Evolutionary conservation across 768 basidiomycete species (phyloP).

Genomic region (Collybia sordida): DNA sequence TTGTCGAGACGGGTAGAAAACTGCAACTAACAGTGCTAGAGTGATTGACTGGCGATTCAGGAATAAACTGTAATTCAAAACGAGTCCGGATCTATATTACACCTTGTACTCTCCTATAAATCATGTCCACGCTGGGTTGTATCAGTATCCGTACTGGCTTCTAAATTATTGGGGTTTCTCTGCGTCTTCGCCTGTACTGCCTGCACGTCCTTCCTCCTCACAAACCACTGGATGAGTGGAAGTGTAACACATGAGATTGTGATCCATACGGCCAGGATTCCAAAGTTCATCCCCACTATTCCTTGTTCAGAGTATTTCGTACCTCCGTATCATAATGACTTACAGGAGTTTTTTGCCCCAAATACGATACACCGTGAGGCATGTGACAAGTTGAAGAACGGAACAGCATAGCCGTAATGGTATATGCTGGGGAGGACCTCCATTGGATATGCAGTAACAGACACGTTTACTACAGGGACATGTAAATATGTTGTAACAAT

Average conservation of each 20-base stretch:
- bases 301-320: background rate
- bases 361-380: slow-evolving; percentile 66
- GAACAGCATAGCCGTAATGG: slow-evolving; percentile 67
- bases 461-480: slow-evolving; percentile 49
- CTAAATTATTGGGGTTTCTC: too few species aligned
- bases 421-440: slow-evolving; percentile 56
- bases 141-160: too few species aligned
- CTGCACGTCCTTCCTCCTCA: slow-evolving; percentile 19
- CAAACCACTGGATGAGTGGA: slow-evolving; percentile 46
- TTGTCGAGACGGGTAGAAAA: too few species aligned
- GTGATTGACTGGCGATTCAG: too few species aligned
- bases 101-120: too few species aligned
- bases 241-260: slow-evolving; percentile 54
- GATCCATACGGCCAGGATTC: slow-evolving; percentile 56
- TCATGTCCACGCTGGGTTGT: too few species aligned
- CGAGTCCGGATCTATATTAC: too few species aligned
- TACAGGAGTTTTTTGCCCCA: slow-evolving; percentile 59
- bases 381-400: slow-evolving; percentile 70
- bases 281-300: slow-evolving; percentile 63
- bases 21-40: too few species aligned
- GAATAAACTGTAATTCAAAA: too few species aligned
- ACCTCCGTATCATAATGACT: slow-evolving; percentile 14
- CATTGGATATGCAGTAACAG: slow-evolving; percentile 59
- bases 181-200: too few species aligned
- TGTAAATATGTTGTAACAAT: background rate